phyloP scores from a whole-genome alignment of 2,329 filamentous ascomycete species.

The Calonectria pseudoturangicola region DNA sequence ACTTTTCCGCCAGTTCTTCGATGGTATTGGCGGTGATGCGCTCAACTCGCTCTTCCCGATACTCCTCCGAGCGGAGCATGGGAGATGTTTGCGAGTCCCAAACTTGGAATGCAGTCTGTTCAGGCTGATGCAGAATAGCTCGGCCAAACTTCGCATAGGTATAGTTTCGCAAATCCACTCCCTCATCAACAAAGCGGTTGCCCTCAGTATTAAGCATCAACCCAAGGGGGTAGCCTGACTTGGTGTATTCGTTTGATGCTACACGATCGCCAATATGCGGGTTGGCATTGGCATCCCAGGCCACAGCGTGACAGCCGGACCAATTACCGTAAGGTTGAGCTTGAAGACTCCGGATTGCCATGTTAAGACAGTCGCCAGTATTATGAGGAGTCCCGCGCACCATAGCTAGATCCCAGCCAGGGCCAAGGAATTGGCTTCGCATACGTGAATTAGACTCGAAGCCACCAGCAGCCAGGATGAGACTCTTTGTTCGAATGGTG shows the following conservation, averaged over 20 bases:
- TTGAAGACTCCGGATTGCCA: conserved; percentile 69
- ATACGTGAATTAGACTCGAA: conserved; percentile 77
- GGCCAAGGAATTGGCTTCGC: conserved; percentile 71
- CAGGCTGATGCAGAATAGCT: conserved; percentile 76
- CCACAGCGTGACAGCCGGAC: conserved; percentile 78
- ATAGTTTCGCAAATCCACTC: conserved; percentile 78
- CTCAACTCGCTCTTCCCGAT: conserved; percentile 73
- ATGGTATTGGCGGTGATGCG: conserved; percentile 70
- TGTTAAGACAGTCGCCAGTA: conserved; percentile 74
- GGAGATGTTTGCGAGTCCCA: conserved; percentile 73
- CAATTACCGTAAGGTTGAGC: conserved; percentile 75
- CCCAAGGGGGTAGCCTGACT: conserved; percentile 80
- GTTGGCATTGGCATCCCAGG: conserved; percentile 79
- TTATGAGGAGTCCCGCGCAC: conserved; percentile 74
- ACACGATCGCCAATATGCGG: conserved; percentile 72
- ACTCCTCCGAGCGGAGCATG: conserved; percentile 78
- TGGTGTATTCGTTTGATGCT: conserved; percentile 81
- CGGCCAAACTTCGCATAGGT: conserved; percentile 80
- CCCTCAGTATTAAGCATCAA: conserved; percentile 78
- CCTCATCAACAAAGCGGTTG: conserved; percentile 79
- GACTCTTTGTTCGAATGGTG: conserved; percentile 60
- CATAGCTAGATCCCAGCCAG: conserved; percentile 51
- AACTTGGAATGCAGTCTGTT: conserved; percentile 76
- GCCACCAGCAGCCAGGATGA: conserved; percentile 76
- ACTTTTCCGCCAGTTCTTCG: conserved; percentile 73